phyloP scores from a whole-genome alignment of 2,329 filamentous ascomycete genomes.

The Bipolaris bicolor region DNA sequence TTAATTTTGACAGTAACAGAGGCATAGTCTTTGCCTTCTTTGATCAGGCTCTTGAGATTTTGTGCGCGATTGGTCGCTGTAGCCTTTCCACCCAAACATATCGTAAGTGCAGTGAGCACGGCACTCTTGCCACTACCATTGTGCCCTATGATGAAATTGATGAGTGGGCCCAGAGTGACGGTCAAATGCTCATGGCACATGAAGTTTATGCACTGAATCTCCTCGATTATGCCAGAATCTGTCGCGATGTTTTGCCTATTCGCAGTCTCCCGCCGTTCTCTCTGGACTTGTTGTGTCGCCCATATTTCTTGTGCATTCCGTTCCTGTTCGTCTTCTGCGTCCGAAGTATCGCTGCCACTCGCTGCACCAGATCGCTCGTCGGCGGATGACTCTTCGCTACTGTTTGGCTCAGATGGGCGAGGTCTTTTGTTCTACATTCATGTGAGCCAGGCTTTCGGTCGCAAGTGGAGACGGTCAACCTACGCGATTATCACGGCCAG shows the following conservation, averaged over 20 bases:
- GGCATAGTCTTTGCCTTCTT: slow-evolving; percentile 76
- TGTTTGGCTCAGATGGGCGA: slow-evolving; percentile 31
- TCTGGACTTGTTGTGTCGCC: slow-evolving; percentile 41
- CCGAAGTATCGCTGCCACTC: slow-evolving; percentile 18
- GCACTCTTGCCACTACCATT: slow-evolving; percentile 99
- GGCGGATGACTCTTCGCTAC: slow-evolving; percentile 26
- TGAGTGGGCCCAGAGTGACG: slow-evolving; percentile 86
- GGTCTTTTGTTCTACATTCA: slow-evolving; percentile 39
- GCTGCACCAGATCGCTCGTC: slow-evolving; percentile 18
- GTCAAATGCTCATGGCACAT: slow-evolving; percentile 91
- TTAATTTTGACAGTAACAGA: slow-evolving; percentile 85
- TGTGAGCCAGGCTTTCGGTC: slow-evolving; percentile 17
- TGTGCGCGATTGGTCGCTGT: slow-evolving; percentile 90
- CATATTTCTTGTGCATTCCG: slow-evolving; percentile 32
- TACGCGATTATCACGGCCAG: slow-evolving; percentile 28
- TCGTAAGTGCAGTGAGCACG: slow-evolving; percentile 86
- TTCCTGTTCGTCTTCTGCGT: slow-evolving; percentile 23
- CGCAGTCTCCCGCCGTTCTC: slow-evolving; percentile 28
- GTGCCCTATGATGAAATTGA: slow-evolving; percentile 97
- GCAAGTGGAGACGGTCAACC: slow-evolving; percentile 7
- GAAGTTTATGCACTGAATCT: slow-evolving; percentile 87
- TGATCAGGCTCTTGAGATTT: slow-evolving; percentile 88
- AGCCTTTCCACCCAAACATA: slow-evolving; percentile 95
- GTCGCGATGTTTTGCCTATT: slow-evolving; percentile 68
- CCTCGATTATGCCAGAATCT: slow-evolving; percentile 86